Base-by-base conservation (phyloP, 306 rosid genomes). In the Lathyrus sativus region DNA sequence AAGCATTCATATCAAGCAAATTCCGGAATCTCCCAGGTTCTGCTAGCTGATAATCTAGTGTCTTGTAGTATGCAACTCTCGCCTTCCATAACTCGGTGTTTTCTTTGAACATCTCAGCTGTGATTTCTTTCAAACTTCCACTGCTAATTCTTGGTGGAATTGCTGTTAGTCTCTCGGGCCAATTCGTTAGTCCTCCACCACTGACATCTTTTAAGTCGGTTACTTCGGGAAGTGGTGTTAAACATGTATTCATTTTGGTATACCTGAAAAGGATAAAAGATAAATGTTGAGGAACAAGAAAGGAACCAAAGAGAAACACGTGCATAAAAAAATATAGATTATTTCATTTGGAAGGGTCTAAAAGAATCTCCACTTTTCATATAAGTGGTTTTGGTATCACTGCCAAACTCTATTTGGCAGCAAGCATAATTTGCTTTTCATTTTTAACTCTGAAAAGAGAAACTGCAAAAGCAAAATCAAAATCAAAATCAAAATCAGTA, bases 1-100 rank as follows among this genome's bases (percentile, higher is more conserved):
- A 77, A 17, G 99, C 68, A 75, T 87, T 90, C 99, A 90, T 88
- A 53, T 93, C 99, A 8, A 93, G 97, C 62, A 93, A 72, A 67
- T 93, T 93, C 2, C 97, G 76, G 44, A 84, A 90, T 74, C 99
- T 76, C 56, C 96, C 92, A 0, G 46, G 65, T 41, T 88, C 95
- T 0, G 92, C 91, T 56, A 90, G 81, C 81, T 93, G 95, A 67
- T 70, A 51, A 73, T 88, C 91, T 50, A 88, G 29, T 7, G 81
- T 69, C 83, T 90, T 90, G 84, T 93, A 93, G 62, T 88, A 67
- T 73, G 81, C 89, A 26, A 88, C 92, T 83, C 96, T 90, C 76
- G 86, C 83, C 66, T 79, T 93, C 99, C 99, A 93, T 22, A 93
- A 55, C 55, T 69, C 78, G 1, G 79, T 76, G 14, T 86, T 70